A percentile compares a stretch with the other conserved stretches of the same genome.
Evolutionary conservation across 2,329 filamentous ascomycete genomes (phyloP).

Genomic region (Xylariaceae sp.): DNA sequence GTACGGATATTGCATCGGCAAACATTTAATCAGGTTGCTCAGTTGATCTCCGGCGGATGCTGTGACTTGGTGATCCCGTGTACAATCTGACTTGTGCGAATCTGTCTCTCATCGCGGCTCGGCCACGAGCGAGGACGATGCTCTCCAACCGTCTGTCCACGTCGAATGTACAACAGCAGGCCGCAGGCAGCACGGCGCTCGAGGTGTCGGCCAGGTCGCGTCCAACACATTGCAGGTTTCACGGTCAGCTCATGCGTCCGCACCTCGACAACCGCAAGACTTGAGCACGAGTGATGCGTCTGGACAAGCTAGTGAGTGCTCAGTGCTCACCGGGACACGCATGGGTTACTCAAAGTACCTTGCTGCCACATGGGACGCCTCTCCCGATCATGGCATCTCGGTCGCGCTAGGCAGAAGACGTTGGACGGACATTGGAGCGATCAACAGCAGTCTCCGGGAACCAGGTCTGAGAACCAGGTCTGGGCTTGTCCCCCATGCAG

Average conservation of each 20-base stretch:
- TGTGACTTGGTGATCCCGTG: not conserved
- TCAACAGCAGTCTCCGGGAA: not conserved
- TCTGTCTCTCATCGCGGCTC: no score
- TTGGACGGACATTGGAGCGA: not conserved
- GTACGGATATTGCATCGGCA: no score
- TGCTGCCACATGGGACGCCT: conserved; percentile 1
- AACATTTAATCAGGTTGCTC: not conserved
- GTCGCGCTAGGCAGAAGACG: not conserved
- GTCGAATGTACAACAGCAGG: not conserved
- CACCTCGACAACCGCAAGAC: not conserved
- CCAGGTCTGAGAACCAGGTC: conserved; percentile 1
- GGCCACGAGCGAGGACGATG: no score
- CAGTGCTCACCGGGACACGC: no score
- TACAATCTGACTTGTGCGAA: not conserved
- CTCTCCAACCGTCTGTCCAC: no score
- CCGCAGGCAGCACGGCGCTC: no score
- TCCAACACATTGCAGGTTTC: not conserved
- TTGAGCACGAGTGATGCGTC: not conserved
- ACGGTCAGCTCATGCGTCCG: not conserved
- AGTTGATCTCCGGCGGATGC: not conserved
- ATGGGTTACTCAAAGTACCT: not conserved
- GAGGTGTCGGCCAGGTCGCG: no score
- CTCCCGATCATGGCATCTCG: not conserved
- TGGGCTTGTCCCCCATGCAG: not conserved
- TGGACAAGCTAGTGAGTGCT: no score